Evolutionary conservation across 2,329 filamentous ascomycete species (phyloP), one percentile per base, ranked within the genome.

Genomic region (Penicillium palitans): DNA sequence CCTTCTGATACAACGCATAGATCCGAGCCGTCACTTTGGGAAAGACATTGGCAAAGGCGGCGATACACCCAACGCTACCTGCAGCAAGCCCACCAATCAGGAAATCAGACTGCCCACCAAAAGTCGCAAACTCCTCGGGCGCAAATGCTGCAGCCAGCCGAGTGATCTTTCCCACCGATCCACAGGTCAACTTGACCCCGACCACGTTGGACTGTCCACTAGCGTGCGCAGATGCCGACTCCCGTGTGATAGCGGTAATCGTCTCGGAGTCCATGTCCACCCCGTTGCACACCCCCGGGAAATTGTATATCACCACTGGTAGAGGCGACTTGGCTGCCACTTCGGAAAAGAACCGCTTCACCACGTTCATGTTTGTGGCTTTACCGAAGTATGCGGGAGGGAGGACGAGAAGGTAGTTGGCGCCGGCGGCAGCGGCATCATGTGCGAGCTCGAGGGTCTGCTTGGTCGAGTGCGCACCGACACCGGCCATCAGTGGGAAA

Each of bases 101-200:
- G 71, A 90, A 91, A 68, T 92, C 89, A 2, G 84, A 85, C 75
- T 91, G 88, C 0, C 90, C 90, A 0, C 87, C 88, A 66, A 85
- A 91, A 0, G 86, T 83, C 1, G 87, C 83, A 68, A 92, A 92
- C 12, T 80, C 72, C 2, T 83, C 78, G 0, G 81, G 72, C 0
- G 80, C 72, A 58, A 89, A 79, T 19, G 76, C 75, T 35, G 80
- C 81, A 1, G 81, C 76, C 3, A 87, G 72, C 4, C 84, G 79
- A 15, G 83, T 83, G 64, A 85, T 84, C 73, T 87, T 87, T 39
- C 81, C 84, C 21, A 86, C 83, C 41, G 81, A 82, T 1, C 79
- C 86, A 72, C 86, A 89, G 13, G 86, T 89, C 60, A 89, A 76
- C 70, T 88, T 88, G 19, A 87, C 84, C 29, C 85, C 86, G 21